Conservation (phyloP, 108 stramenopile species). For the Conticribra weissflogii region DNA sequence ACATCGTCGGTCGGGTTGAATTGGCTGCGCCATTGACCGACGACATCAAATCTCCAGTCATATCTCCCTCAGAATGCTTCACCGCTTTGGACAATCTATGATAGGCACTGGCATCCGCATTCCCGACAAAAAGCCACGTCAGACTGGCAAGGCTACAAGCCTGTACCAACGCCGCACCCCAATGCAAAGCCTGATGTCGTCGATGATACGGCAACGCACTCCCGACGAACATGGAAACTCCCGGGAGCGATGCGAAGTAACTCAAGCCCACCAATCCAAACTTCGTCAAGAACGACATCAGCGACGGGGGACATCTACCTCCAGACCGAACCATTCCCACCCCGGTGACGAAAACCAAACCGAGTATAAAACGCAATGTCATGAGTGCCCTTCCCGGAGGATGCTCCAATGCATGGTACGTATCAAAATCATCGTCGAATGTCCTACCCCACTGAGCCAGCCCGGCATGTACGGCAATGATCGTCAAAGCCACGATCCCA, state of each 20-base stretch:
- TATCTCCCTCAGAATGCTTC: conserved; percentile 24
- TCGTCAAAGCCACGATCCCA: conserved; percentile 45
- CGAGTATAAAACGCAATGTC: conserved; percentile 68
- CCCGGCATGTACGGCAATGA: conserved; percentile 58
- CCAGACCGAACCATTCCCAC: conserved; percentile 63
- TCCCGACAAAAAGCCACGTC: conserved; percentile 76
- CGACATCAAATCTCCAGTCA: conserved; percentile 26
- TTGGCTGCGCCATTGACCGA: conserved; percentile 3
- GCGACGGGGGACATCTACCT: conserved; percentile 57
- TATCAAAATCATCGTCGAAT: conserved; percentile 89
- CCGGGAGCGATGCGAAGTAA: conserved; percentile 78
- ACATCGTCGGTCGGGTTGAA: conserved; percentile 17
- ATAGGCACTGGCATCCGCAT: conserved; percentile 65
- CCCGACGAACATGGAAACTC: conserved; percentile 64
- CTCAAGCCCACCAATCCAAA: conserved; percentile 69
- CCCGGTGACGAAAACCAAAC: conserved; percentile 57
- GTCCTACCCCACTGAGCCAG: conserved; percentile 85
- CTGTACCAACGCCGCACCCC: conserved; percentile 67
- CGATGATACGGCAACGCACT: conserved; percentile 62
- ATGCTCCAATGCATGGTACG: conserved; percentile 84
- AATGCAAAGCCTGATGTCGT: conserved; percentile 70
- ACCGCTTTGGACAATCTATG: conserved; percentile 55
- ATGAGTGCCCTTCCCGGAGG: conserved; percentile 79
- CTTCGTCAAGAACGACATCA: conserved; percentile 68
- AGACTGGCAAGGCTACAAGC: conserved; percentile 60